Percentiles rank a stretch among this genome's conserved stretches.
These are phyloP conservation scores for Xylaria sp. DNA, from an alignment of 2,329 filamentous ascomycete species.

Conservation along the genomic window DNA sequence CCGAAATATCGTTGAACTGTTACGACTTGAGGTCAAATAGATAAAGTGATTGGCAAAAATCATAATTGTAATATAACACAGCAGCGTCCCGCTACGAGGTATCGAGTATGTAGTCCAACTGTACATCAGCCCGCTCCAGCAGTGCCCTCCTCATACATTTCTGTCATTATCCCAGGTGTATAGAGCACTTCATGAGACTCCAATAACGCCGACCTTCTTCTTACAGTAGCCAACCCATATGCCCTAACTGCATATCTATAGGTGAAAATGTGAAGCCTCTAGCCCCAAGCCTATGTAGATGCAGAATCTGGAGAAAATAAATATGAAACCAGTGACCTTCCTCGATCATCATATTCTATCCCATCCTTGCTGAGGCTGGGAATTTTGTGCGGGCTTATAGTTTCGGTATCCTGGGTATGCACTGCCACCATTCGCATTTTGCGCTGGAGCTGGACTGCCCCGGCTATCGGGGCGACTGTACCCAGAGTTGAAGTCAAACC, in stretches of 20 bases:
- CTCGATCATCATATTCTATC: constrained; percentile 10
- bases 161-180: constrained; percentile 16
- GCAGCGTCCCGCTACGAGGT: constrained; percentile 11
- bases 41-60: not conserved
- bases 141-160: constrained; percentile 22
- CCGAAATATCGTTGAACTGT: not conserved
- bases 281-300: constrained; percentile 2
- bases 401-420: constrained; percentile 29
- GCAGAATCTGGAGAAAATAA: not conserved
- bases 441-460: constrained; percentile 11
- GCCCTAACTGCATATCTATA: constrained; percentile 12
- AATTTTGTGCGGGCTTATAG: constrained; percentile 25
- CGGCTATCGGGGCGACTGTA: constrained; percentile 15
- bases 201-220: constrained; percentile 18
- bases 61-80: not conserved
- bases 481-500: constrained; percentile 31
- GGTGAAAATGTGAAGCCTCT: not conserved
- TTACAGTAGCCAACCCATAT: not conserved
- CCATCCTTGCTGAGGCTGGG: constrained; percentile 18
- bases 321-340: not conserved
- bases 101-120: constrained; percentile 19
- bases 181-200: constrained; percentile 4
- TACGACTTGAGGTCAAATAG: not conserved
- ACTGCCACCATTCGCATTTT: constrained; percentile 11
- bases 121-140: constrained; percentile 21